These are phyloP conservation scores for Amanita pseudoporphyria DNA, from an alignment of 768 basidiomycete species.

Conservation along the genomic window DNA sequence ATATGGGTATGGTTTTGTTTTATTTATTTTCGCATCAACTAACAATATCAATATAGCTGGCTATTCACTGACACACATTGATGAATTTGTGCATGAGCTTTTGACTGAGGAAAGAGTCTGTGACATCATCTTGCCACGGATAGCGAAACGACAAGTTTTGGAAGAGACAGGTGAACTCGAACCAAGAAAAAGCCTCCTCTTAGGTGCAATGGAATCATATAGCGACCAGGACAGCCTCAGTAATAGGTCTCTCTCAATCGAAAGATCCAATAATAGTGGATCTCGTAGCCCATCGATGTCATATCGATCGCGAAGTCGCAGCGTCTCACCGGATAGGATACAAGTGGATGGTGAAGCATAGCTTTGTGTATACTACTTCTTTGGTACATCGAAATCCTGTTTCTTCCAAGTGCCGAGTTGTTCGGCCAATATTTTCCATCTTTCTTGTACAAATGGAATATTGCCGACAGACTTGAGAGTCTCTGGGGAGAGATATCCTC, in stretches of 20 bases:
- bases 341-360: conserved; percentile 21
- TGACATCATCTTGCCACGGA: conserved; percentile 89
- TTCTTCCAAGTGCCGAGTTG: conserved; percentile 51
- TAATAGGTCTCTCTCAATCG: conserved; percentile 42
- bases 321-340: conserved; percentile 51
- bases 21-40: background rate
- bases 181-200: conserved; percentile 75
- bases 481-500: conserved; percentile 62
- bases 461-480: conserved; percentile 41
- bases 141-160: conserved; percentile 75
- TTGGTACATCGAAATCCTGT: conserved; percentile 31
- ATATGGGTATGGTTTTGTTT: conserved; percentile 51
- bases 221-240: conserved; percentile 42
- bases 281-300: conserved; percentile 47
- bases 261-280: conserved; percentile 40
- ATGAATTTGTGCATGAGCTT: conserved; percentile 83
- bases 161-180: conserved; percentile 91
- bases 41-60: conserved; percentile 45
- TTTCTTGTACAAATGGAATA: conserved; percentile 54
- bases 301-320: conserved; percentile 47
- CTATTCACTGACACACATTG: conserved; percentile 79
- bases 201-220: conserved; percentile 78
- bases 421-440: conserved; percentile 57
- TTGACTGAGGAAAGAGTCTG: conserved; percentile 88
- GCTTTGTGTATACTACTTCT: conserved; percentile 29